Evolutionary conservation across 805 yeast species (phyloP).

Genomic region (Kluyveromyces nonfermentans): DNA sequence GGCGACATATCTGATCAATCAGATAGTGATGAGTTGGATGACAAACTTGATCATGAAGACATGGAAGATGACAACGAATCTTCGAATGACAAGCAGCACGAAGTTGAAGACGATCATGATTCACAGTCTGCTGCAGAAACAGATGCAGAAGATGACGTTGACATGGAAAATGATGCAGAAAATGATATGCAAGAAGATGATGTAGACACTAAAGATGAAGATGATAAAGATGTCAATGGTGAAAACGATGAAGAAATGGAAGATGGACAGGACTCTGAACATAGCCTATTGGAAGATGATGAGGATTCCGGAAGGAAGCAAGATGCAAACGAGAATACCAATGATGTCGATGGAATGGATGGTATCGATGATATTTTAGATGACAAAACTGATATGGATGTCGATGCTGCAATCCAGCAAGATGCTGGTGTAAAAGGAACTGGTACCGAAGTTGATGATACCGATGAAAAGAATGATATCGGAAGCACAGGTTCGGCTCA

Average conservation of each 20-base stretch:
- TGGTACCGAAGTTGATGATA: constrained; percentile 46
- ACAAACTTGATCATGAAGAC: constrained; percentile 18
- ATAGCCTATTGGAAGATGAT: constrained; percentile 10
- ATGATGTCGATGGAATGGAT: constrained; percentile 46
- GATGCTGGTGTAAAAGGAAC: constrained; percentile 51
- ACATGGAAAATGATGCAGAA: constrained; percentile 20
- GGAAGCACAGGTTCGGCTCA: constrained; percentile 56
- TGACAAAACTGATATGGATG: constrained; percentile 37
- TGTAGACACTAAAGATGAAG: constrained; percentile 26
- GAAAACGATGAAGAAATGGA: constrained; percentile 27
- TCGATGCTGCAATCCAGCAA: constrained; percentile 52
- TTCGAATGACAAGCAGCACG: constrained; percentile 72
- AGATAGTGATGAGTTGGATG: constrained; percentile 27
- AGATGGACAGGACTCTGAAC: constrained; percentile 20
- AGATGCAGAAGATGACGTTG: constrained; percentile 27
- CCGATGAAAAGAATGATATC: constrained; percentile 52
- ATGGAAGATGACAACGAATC: constrained; percentile 36
- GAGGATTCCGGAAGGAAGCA: constrained; percentile 22
- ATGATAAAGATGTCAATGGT: constrained; percentile 24
- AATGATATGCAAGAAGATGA: constrained; percentile 27
- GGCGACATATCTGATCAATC: constrained; percentile 34
- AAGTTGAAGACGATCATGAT: constrained; percentile 57
- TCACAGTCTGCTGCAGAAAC: constrained; percentile 35
- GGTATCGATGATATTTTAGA: constrained; percentile 38
- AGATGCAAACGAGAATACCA: constrained; percentile 31